Conservation (phyloP, 495 filamentous ascomycete species). For the Annulohypoxylon stygium region DNA sequence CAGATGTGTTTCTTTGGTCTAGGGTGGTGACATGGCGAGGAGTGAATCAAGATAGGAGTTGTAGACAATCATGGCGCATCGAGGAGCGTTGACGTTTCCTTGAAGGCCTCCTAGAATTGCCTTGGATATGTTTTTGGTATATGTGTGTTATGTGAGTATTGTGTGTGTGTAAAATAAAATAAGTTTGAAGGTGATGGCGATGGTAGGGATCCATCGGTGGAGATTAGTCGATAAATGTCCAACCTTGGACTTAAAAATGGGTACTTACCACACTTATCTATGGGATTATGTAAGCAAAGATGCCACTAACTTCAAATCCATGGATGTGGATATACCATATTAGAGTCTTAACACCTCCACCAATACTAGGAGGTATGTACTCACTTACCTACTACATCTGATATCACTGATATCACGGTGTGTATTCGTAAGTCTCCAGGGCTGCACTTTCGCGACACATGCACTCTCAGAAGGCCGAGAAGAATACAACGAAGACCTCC, state of each 20-base stretch:
- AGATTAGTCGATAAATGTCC: no score
- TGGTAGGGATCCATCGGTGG: no score
- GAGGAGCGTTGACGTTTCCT: no score
- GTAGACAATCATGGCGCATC: slow-evolving; percentile 1
- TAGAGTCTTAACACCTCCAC: not conserved
- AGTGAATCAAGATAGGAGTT: not conserved
- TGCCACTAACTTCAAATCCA: no score
- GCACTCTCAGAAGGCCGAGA: not conserved
- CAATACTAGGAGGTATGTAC: not conserved
- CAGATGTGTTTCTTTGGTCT: not conserved
- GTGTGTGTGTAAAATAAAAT: no score
- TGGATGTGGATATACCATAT: no score
- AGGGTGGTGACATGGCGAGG: not conserved
- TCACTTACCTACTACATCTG: not conserved
- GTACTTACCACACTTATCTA: no score
- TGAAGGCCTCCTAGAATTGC: not conserved
- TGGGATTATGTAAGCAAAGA: no score
- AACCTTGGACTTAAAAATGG: no score
- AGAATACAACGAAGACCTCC: not conserved
- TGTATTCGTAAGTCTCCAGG: no score
- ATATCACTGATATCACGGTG: no score
- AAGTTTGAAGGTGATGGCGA: no score
- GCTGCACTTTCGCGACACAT: not conserved
- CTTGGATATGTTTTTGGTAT: not conserved
- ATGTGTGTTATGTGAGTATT: not conserved